phyloP scores from a whole-genome alignment of 2,329 filamentous ascomycete genomes.

The Calonectria pseudoreteaudii region DNA sequence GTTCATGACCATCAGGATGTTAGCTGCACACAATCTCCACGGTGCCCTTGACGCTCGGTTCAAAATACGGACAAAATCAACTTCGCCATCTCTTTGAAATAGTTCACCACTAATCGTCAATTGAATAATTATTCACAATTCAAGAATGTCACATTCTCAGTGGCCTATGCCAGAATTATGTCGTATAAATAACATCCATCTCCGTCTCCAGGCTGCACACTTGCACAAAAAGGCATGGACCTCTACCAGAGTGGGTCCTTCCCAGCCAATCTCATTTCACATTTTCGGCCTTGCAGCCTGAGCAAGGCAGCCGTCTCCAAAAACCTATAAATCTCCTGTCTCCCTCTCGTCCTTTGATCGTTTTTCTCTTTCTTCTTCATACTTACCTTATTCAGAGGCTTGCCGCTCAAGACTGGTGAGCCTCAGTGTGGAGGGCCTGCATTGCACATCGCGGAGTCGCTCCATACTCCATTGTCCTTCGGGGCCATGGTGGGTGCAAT shows the following conservation, averaged over 20 bases:
- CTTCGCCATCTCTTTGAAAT: neutral
- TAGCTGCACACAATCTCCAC: neutral
- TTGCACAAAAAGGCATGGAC: neutral
- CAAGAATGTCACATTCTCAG: neutral
- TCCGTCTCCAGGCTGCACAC: too few relatives aligned
- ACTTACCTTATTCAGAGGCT: slow-evolving; percentile 64
- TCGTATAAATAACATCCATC: neutral
- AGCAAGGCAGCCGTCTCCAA: neutral
- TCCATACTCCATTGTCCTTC: slow-evolving; percentile 64
- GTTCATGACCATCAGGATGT: neutral
- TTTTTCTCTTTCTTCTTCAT: slow-evolving; percentile 58
- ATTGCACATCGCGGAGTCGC: slow-evolving; percentile 67
- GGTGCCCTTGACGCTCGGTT: neutral
- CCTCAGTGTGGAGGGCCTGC: slow-evolving; percentile 62
- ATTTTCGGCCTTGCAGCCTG: slow-evolving; percentile 20
- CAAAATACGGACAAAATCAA: neutral
- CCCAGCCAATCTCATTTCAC: slow-evolving; percentile 17
- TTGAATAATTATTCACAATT: neutral
- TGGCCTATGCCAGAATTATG: neutral
- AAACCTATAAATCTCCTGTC: slow-evolving; percentile 48
- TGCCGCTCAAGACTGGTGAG: slow-evolving; percentile 58
- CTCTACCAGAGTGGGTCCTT: neutral
- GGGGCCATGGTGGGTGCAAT: slow-evolving; percentile 66
- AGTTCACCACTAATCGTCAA: neutral
- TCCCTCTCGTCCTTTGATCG: slow-evolving; percentile 21